A percentile compares a stretch with the other conserved stretches of the same genome.
Evolutionary conservation across 768 basidiomycete genomes (phyloP).

Genomic region (Crucibulum laeve): DNA sequence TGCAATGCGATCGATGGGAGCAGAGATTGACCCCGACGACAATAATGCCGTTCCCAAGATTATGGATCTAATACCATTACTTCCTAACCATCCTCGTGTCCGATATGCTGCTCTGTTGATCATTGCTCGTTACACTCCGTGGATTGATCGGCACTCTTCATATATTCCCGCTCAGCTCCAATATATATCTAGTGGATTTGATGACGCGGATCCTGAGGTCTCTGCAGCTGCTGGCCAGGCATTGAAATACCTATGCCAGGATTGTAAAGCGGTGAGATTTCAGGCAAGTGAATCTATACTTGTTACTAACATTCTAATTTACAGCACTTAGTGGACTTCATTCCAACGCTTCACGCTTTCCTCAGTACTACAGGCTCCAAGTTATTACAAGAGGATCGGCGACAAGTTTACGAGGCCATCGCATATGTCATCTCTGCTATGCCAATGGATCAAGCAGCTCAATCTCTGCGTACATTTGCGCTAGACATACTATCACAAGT

Average conservation of each 20-base stretch:
- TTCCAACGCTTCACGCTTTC: constrained; percentile 90
- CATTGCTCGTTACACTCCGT: constrained; percentile 93
- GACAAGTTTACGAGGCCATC: constrained; percentile 94
- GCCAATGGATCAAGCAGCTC: constrained; percentile 84
- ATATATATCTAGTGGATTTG: constrained; percentile 91
- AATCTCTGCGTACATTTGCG: constrained; percentile 82
- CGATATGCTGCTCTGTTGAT: constrained; percentile 95
- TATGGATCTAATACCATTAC: constrained; percentile 87
- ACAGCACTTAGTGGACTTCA: constrained; percentile 86
- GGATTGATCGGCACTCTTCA: constrained; percentile 86
- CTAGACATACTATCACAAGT: constrained; percentile 79
- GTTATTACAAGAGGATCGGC: constrained; percentile 80
- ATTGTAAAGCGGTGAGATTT: constrained; percentile 74
- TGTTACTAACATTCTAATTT: constrained; percentile 1
- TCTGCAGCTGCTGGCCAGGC: constrained; percentile 94
- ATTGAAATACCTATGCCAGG: constrained; percentile 93
- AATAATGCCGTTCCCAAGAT: constrained; percentile 89
- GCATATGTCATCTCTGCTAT: constrained; percentile 93
- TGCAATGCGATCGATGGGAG: constrained; percentile 97
- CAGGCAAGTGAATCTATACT: constrained; percentile 1
- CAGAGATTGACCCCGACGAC: constrained; percentile 81
- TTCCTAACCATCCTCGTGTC: constrained; percentile 87
- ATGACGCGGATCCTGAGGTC: constrained; percentile 75
- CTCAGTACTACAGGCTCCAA: constrained; percentile 74
- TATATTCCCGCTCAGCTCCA: constrained; percentile 84